These are phyloP conservation scores for Macrolepiota dolichaula DNA, from an alignment of 768 basidiomycete genomes.

Conservation along the genomic window DNA sequence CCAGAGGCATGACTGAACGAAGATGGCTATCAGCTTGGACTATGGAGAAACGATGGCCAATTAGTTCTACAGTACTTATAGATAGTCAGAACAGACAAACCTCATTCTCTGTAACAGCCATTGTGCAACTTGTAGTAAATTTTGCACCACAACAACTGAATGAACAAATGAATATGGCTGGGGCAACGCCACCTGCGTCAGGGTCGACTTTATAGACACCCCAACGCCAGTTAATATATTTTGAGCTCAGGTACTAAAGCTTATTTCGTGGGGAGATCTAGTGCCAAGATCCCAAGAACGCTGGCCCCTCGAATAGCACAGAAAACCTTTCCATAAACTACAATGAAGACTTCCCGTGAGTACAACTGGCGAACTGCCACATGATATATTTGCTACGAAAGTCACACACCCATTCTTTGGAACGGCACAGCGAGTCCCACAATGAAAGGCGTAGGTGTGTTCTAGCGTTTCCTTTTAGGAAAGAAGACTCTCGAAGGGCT, in stretches of 20 bases:
- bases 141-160: background rate
- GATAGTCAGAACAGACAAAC: background rate
- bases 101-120: slow-evolving; percentile 15
- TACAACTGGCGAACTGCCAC: background rate
- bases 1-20: slow-evolving; percentile 24
- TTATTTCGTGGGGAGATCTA: background rate
- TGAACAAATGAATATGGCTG: background rate
- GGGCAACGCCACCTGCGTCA: background rate
- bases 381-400: background rate
- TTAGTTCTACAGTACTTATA: background rate
- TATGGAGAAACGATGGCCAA: background rate
- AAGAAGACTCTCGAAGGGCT: background rate
- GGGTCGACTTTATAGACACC: background rate
- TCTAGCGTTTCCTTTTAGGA: background rate
- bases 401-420: slow-evolving; percentile 4
- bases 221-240: background rate
- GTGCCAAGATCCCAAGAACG: background rate
- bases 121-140: background rate
- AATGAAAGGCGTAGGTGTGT: background rate
- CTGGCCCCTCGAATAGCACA: background rate
- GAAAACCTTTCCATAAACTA: slow-evolving; percentile 6
- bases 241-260: background rate
- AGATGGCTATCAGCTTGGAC: slow-evolving; percentile 25
- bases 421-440: background rate
- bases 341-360: background rate